Percentiles rank a stretch among this genome's conserved stretches.
These are phyloP conservation scores for Balakata baccata DNA, from an alignment of 345 rosid species.

Conservation along the genomic window DNA sequence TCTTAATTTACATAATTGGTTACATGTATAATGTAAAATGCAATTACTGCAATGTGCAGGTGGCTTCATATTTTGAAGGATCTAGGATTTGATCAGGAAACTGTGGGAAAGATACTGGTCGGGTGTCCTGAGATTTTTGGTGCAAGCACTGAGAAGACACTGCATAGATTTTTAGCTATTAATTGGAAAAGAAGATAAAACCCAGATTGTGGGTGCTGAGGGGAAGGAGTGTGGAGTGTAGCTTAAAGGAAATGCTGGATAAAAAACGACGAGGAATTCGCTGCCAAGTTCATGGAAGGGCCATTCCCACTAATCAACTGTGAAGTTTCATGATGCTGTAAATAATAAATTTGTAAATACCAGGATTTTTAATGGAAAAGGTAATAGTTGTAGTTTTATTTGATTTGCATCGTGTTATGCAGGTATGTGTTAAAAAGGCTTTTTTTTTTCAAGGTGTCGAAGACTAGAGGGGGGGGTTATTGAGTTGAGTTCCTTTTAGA, in stretches of 20 bases:
- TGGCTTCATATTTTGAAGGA: constrained; percentile 61
- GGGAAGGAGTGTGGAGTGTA: constrained; percentile 54
- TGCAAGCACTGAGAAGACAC: constrained; percentile 53
- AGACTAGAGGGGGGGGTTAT: too few relatives aligned
- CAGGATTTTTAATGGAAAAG: too few relatives aligned
- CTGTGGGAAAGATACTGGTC: constrained; percentile 50
- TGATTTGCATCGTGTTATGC: too few relatives aligned
- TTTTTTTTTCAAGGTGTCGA: too few relatives aligned
- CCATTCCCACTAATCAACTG: not conserved
- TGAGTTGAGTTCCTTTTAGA: too few relatives aligned
- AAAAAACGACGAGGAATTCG: constrained; percentile 82
- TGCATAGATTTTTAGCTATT: constrained; percentile 78
- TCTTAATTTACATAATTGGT: not conserved
- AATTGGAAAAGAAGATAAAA: constrained; percentile 79
- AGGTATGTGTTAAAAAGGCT: too few relatives aligned
- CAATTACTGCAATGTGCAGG: constrained; percentile 40
- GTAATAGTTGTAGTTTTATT: too few relatives aligned
- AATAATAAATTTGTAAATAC: too few relatives aligned
- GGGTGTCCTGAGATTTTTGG: constrained; percentile 89
- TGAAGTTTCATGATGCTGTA: not conserved
- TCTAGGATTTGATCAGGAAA: constrained; percentile 59
- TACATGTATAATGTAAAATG: not conserved
- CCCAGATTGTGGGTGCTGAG: constrained; percentile 73
- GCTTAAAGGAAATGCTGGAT: constrained; percentile 72
- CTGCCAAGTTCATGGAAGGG: constrained; percentile 54